Conservation (phyloP, 75 land plant genomes). For the Adiantum capillusveneris region DNA sequence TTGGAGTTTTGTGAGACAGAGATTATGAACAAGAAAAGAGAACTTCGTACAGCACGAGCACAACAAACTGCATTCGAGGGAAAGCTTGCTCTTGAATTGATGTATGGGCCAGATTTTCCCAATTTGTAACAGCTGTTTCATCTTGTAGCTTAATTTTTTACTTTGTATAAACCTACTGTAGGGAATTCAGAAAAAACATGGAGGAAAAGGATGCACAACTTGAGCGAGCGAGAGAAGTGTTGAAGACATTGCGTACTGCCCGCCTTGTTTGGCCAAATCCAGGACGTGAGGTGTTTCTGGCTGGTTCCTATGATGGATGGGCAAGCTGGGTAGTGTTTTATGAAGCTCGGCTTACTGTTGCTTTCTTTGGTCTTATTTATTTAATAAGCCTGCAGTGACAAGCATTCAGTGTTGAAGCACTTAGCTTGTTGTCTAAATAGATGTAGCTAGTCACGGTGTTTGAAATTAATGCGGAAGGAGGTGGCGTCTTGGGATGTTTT, state of each 20-base stretch:
- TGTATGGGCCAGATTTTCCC: too few species aligned
- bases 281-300: constrained; percentile 66
- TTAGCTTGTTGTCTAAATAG: too few species aligned
- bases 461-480: too few species aligned
- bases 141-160: not conserved
- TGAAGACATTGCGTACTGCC: constrained; percentile 35
- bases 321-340: constrained; percentile 66
- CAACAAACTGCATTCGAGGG: constrained; percentile 58
- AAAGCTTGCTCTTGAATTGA: constrained; percentile 47
- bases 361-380: too few species aligned
- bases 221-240: constrained; percentile 39
- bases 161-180: constrained; percentile 13
- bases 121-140: not conserved
- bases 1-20: constrained; percentile 70
- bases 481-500: too few species aligned
- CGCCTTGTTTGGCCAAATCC: constrained; percentile 76
- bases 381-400: too few species aligned
- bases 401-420: too few species aligned
- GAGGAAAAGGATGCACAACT: constrained; percentile 53
- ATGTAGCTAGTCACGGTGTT: too few species aligned
- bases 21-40: constrained; percentile 41
- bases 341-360: too few species aligned
- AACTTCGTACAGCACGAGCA: constrained; percentile 52
- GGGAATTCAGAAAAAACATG: constrained; percentile 49
- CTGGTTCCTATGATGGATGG: constrained; percentile 93